Evolutionary conservation across 768 basidiomycete species (phyloP), one percentile per base, ranked within the genome.

Genomic region (Tylopilus intermedius): DNA sequence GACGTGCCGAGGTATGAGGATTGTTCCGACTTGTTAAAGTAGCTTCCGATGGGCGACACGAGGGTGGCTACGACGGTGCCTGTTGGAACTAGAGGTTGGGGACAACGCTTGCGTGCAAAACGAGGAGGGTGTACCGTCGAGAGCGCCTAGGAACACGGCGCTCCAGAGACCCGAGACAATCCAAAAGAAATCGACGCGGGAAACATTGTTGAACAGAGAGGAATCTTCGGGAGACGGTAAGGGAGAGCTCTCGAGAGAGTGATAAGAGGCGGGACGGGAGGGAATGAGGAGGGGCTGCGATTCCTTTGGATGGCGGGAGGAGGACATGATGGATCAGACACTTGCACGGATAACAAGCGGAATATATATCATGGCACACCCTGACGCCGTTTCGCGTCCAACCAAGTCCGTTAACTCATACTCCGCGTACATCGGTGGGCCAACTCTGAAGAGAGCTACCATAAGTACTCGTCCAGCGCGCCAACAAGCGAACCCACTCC

Each of bases 41-140:
- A 79, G 63, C 87, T 90, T 49, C 90, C 91, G 58, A 94, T 92
- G 51, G 90, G 87, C 39, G 86, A 81, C 53, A 90, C 72, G 46
- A 94, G 78, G 2, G 91, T 94, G 26, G 90, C 91, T 54, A 93
- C 90, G 61, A 93, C 84, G 5, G 90, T 92, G 59, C 88, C 88
- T 67, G 45, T 38, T 38, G 56, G 42, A 47, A 44, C 38, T 41
- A 47, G 45, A 18, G 38, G 47, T 52, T 39, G 32, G 45, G 24
- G 29, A 29, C 2, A 47, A 53, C 9, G 41, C 38, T 32, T 2
- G 37, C 6, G 5, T n/a, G 53, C 39, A 45, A 47, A 57, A 50
- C 46, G 15, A n/a, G 21, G 37, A 46, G 41, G 38, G 67, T 76
- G 52, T 66, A 87, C 90, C 90, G 66, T 93, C 90, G 62, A 94